Evolutionary conservation across 352 stramenopile genomes (phyloP), one percentile per base, ranked within the genome.

Genomic region (Globisporangium perplexum): DNA sequence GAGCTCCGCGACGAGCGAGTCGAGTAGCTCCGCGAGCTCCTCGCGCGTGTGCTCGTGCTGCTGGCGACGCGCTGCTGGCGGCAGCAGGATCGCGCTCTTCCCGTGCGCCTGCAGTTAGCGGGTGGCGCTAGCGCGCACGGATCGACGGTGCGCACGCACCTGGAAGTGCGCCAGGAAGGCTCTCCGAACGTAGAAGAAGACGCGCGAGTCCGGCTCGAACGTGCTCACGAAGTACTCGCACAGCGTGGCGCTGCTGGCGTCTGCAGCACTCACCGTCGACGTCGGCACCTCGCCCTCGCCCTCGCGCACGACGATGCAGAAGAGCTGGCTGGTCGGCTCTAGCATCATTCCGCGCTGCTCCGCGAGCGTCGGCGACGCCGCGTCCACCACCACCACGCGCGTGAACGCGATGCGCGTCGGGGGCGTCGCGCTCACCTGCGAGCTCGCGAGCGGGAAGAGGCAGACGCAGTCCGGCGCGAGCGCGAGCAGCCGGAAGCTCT

Each of bases 151-250:
- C 5, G 26, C 3, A 30, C 59, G 30, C 47, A 82, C 70, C 65
- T 88, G 74, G 42, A 84, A 82, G 30, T 77, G 50, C 26, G 72
- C 50, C 17, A 55, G 53, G 51, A 77, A 59, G 0, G 69, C 65
- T 5, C 69, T 56, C 50, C 57, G 62, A 18, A 88, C 52, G n/a
- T 73, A 71, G 60, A 77, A 83, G 35, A 82, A 82, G 36, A 79
- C 62, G 20, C 75, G 65, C n/a, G 77, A 82, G 2, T 69, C 60
- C 4, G 72, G 72, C 50, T 88, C 77, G 47, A 88, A 86, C 6
- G 74, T 88, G n/a, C 68, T 70, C 31, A 88, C 63, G 43, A 73
- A 79, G 53, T 70, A 56, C 49, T 74, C 59, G 4, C 53, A 47
- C 17, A 28, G 5, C 15, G 20, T 33, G 33, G 15, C 23, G 10